Base-by-base conservation (phyloP, 2,329 filamentous ascomycete genomes). In the Hymenoscyphus infarciens region DNA sequence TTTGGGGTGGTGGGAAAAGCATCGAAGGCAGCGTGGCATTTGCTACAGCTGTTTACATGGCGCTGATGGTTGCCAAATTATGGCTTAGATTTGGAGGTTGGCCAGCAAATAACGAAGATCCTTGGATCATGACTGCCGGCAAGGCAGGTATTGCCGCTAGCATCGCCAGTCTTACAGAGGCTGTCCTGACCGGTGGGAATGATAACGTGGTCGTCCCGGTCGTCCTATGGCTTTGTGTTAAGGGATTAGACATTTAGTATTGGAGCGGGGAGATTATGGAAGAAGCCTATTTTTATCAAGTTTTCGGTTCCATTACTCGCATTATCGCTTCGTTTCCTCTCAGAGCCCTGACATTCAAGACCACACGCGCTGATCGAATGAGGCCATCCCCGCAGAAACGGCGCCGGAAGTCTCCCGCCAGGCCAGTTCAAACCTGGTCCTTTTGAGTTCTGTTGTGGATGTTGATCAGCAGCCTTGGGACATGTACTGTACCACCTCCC, bases 201-300 rank as follows among this genome's bases (percentile, higher is more conserved):
- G 95, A 99, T 81, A 99, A 99, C 80, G 95, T 99, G 19, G 88
- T 98, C 67, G 94, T 98, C 67, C 95, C 95, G 3, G 86, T 99
- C 62, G 87, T 96, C 58, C 78, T 99, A 64, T 99, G 95, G 95
- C 84, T 93, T 64, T 87, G 96, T 71, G 92, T 97, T 45, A 90
- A 94, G 76, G 91, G 91, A n/a, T 68, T 75, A 70, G 69, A 70
- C 60, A 71, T 74, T 61, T 74, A 72, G 67, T 70, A 27, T 52
- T 59, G 35, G 49, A 59, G 49, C 52, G 29, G 22, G 42, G 22
- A 49, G 42, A 16, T 25, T 52, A 31, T 33, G 52, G 52, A 55
- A 55, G 52, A 33, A 55, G 52, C 25, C 31, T 27, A 55, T 33
- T 55, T 55, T 22, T 27, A 55, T 33, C 52, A 55, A 55, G 52